phyloP scores from a whole-genome alignment of 164 flowering plant species.

The Stephania japonica region DNA sequence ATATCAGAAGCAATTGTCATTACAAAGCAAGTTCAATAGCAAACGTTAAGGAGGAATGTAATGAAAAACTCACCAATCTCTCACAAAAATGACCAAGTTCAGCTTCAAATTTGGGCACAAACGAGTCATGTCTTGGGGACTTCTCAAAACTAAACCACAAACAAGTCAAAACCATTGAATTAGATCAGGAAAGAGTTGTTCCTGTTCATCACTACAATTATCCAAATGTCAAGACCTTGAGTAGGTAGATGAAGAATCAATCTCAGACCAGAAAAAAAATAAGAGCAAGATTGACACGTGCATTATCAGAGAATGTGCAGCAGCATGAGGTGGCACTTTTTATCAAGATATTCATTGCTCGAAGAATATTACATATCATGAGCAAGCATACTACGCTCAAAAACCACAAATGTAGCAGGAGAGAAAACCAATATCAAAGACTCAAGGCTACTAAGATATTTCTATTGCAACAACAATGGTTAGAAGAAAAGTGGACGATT shows the following conservation, averaged over 20 bases:
- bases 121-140: slow-evolving; percentile 78
- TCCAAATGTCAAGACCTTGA: background rate
- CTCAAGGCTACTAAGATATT: no score
- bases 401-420: no score
- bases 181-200: background rate
- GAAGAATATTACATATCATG: no score
- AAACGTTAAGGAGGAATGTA: background rate
- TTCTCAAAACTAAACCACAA: slow-evolving; percentile 68
- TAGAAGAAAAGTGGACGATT: no score
- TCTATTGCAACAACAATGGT: no score
- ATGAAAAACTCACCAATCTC: slow-evolving; percentile 60
- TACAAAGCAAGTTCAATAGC: background rate
- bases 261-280: background rate
- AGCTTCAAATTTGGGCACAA: slow-evolving; percentile 82
- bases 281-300: background rate
- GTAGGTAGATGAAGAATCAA: background rate
- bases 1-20: slow-evolving; percentile 9
- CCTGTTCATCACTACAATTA: background rate
- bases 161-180: background rate
- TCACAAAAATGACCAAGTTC: slow-evolving; percentile 91
- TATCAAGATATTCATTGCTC: no score
- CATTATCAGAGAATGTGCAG: background rate
- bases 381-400: no score
- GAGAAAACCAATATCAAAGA: no score
- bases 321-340: no score